A percentile compares a stretch with the other conserved stretches of the same genome.
Conservation (phyloP, 257 asterid genomes). For the Galeopsis tetrahit region DNA sequence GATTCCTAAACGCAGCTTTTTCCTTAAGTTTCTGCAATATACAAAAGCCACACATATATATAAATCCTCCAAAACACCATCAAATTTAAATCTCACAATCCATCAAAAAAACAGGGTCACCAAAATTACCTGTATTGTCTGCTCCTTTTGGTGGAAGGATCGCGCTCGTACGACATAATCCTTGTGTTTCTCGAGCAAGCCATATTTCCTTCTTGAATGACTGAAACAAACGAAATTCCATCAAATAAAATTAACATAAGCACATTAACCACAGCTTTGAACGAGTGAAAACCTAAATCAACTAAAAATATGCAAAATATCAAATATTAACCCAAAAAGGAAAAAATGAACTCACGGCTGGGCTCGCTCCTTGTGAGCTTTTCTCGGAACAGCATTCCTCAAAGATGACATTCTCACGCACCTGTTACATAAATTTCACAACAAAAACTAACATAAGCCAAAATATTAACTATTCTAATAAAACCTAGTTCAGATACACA, state of each 20-base stretch:
- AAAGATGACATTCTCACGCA: conserved; percentile 68
- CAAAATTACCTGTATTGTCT: conserved; percentile 57
- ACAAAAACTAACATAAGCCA: conserved; percentile 8
- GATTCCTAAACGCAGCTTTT: conserved; percentile 84
- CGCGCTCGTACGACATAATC: conserved; percentile 83
- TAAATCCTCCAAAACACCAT: not conserved
- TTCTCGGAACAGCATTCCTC: conserved; percentile 76
- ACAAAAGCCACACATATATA: not conserved
- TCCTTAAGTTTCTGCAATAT: conserved; percentile 80
- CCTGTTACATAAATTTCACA: conserved; percentile 10
- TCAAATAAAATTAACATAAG: conserved; percentile 1
- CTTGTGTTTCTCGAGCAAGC: conserved; percentile 87
- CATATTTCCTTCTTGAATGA: conserved; percentile 65
- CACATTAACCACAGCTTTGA: not conserved
- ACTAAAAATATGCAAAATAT: not conserved
- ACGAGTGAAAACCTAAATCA: conserved; percentile 12
- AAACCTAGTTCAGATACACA: not conserved
- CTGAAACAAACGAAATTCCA: conserved; percentile 40
- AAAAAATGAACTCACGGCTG: conserved; percentile 77
- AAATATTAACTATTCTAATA: not conserved
- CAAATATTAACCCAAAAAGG: not conserved
- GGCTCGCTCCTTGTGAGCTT: conserved; percentile 88
- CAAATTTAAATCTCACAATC: not conserved
- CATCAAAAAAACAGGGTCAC: not conserved
- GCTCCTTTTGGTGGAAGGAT: conserved; percentile 74